Base-by-base conservation (phyloP, 169 alveolate species). In the Plasmodium chabaudi region DNA sequence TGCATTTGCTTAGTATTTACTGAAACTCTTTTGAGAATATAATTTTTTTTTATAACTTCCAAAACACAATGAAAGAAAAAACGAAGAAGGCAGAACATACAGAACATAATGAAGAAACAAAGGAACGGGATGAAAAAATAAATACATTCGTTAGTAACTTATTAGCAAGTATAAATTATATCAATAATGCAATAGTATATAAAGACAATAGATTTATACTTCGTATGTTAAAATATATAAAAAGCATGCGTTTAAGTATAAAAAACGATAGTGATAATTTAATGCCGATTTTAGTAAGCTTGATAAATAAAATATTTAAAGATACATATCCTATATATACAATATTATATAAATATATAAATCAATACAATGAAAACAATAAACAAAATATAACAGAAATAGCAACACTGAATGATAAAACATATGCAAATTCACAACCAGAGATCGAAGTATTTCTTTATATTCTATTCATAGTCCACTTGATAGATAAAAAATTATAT, bases 211-310 rank as follows among this genome's bases (percentile, higher is more conserved):
- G 89, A 51, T 67, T 65, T 70, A 79, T 79, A 15, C 7, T 79
- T 3, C 77, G 89, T 6, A 79, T 79, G 89, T 69, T 79, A 39
- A 79, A 79, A 46, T 65, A 79, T 79, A 79, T 79, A 0, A 79
- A 79, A 53, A n/a, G 60, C 23, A 65, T 79, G 68, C 17, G 89
- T 10, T 19, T 79, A 47, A 79, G 71, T 23, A 65, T 79, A 64
- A 79, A 64, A 27, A 79, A 79, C 23, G 89, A 79, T 5, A 79
- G 60, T 23, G 17, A 23, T 2, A 53, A 34, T 1, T 57, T 67
- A 17, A 79, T 79, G 89, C 79, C 89, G 0, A 65, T 79, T 5
- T 17, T 79, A 46, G 55, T 65, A 1, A 64, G 39, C 9, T 70
- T 79, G 5, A 63, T 79, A 27, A 51, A 15, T 12, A 79, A 65